Base-by-base conservation (phyloP, 257 asterid genomes). In the Ehretia macrophylla region DNA sequence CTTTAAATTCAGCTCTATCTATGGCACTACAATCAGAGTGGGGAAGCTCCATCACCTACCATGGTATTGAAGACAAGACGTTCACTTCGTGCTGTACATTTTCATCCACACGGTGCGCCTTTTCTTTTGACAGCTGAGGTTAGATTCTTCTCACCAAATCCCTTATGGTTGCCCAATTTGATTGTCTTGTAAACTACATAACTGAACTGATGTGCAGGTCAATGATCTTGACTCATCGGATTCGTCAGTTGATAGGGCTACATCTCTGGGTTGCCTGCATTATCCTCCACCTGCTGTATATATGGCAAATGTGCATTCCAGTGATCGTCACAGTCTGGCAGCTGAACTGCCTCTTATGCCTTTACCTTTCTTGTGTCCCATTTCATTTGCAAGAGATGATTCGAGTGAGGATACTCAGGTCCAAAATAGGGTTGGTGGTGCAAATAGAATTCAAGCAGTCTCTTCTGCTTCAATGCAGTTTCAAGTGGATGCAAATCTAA, bases 51-150 rank as follows among this genome's bases (percentile, higher is more conserved):
- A 57, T 72, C 95, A 39, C 97, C 99, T 55, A 62, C 90, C 35
- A 79, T 92, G 59, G 72, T 92, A 73, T 83, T 92, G 27, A 83
- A 77, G 83, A 92, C 97, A 48, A 87, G 97, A n/a, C 97, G 97
- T 68, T 92, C 99, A 32, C 90, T 92, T 39, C 92, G 99, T 63
- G 97, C 97, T 38, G 97, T 92, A 69, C 99, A 92, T 84, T 92
- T 92, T 71, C 97, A 86, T 65, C 99, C 99, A 4, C 83, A 86
- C 67, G 95, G 79, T 57, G 97, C 99, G 13, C 96, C 95, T 39
- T 86, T 84, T 68, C 99, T 92, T 72, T 76, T 92, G 65, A 92
- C 99, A 52, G 99, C 99, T 39, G 99, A 92, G 97, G 99, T 92
- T 80, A 58, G 59, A 59, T 11, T 70, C 69, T 64, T 42, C 63